phyloP scores from a whole-genome alignment of 805 yeast genomes.

The Candida ortonii region DNA sequence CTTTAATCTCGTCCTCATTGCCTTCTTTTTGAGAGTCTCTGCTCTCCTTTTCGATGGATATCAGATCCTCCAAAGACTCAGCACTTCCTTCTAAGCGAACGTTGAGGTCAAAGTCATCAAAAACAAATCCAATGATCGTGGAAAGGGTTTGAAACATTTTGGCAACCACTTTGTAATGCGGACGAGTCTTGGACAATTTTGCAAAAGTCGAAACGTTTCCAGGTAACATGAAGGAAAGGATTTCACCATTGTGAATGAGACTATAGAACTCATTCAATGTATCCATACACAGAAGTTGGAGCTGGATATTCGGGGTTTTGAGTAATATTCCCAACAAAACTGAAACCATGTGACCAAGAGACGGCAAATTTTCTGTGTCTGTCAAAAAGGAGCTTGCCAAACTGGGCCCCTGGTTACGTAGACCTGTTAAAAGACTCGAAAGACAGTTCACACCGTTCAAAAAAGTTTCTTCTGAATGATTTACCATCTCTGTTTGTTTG shows the following conservation, averaged over 20 bases:
- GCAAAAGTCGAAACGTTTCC: conserved; percentile 47
- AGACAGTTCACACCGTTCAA: conserved; percentile 36
- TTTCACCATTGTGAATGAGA: conserved; percentile 44
- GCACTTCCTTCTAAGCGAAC: conserved; percentile 11
- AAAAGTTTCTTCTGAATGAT: conserved; percentile 37
- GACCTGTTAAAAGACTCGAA: conserved; percentile 30
- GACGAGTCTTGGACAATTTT: conserved; percentile 34
- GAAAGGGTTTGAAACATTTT: conserved; percentile 32
- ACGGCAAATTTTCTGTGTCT: conserved; percentile 37
- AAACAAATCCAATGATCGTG: conserved; percentile 34
- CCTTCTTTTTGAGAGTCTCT: background rate
- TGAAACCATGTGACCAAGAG: conserved; percentile 47
- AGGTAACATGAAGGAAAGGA: conserved; percentile 47
- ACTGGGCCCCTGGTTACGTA: conserved; percentile 29
- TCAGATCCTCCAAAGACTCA: conserved; percentile 15
- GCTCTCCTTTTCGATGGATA: too few relatives aligned
- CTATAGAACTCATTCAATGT: conserved; percentile 36
- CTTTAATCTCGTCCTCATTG: conserved; percentile 10
- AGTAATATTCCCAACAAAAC: conserved; percentile 38
- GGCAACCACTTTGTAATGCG: conserved; percentile 38
- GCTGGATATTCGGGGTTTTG: conserved; percentile 24
- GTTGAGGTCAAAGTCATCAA: conserved; percentile 40
- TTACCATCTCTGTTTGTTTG: conserved; percentile 21
- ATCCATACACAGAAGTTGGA: conserved; percentile 34
- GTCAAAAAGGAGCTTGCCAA: conserved; percentile 27